Conservation (phyloP, 306 rosid genomes). For the Castanea sativa region DNA sequence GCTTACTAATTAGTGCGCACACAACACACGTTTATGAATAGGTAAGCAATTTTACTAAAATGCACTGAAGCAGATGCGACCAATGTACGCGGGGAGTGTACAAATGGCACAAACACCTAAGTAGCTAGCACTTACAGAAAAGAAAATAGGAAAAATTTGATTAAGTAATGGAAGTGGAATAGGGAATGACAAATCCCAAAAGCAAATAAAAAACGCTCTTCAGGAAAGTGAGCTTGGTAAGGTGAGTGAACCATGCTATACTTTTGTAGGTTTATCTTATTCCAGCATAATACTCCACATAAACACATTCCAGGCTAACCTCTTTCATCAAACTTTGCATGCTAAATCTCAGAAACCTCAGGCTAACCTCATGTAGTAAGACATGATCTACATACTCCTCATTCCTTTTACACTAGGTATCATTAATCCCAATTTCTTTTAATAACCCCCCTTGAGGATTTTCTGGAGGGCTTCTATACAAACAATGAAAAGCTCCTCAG, state of each 20-base stretch:
- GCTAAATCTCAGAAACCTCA: not conserved
- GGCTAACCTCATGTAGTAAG: too few relatives aligned
- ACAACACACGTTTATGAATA: not conserved
- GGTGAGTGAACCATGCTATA: not conserved
- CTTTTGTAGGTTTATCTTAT: not conserved
- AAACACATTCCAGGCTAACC: not conserved
- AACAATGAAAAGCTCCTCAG: not conserved
- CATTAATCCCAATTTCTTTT: not conserved
- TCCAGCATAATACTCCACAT: not conserved
- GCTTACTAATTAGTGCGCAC: not conserved
- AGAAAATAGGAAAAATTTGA: not conserved
- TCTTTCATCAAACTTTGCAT: not conserved
- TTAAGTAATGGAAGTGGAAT: not conserved
- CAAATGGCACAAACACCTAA: not conserved
- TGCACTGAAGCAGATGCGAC: not conserved
- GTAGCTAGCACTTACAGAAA: not conserved
- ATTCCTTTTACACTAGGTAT: not conserved
- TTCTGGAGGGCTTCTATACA: not conserved
- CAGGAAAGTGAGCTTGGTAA: not conserved
- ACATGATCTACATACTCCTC: not conserved
- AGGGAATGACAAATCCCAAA: not conserved
- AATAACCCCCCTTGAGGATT: not conserved
- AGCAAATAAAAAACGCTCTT: not conserved
- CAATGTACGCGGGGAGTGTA: not conserved
- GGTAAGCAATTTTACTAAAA: not conserved